Conservation (phyloP, 495 filamentous ascomycete genomes). For the Hypoxylon rickii region DNA sequence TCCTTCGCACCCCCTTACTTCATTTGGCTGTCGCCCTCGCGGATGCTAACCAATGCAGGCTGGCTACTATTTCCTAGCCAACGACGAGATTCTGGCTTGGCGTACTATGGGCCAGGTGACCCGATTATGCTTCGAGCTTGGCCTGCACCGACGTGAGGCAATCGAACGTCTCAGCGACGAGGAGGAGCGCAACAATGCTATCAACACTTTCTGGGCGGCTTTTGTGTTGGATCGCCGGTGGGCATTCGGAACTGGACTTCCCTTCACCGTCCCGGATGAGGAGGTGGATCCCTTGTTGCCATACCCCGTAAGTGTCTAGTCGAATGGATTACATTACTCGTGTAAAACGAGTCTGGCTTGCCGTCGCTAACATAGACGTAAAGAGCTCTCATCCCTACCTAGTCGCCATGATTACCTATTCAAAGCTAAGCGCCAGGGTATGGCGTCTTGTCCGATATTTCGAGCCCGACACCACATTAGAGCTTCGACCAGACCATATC, state of each 20-base stretch:
- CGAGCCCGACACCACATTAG: slow-evolving; percentile 53
- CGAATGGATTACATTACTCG: too few relatives aligned
- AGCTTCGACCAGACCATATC: slow-evolving; percentile 65
- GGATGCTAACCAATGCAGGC: slow-evolving; percentile 48
- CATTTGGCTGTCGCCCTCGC: background rate
- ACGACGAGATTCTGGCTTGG: slow-evolving; percentile 81
- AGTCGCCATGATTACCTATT: slow-evolving; percentile 77
- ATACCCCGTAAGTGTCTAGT: slow-evolving; percentile 71
- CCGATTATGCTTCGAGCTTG: slow-evolving; percentile 78
- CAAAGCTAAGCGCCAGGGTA: slow-evolving; percentile 75
- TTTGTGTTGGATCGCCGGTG: slow-evolving; percentile 81
- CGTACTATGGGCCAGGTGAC: slow-evolving; percentile 75
- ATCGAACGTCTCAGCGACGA: slow-evolving; percentile 66
- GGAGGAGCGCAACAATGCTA: slow-evolving; percentile 64
- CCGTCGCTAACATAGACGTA: slow-evolving; percentile 20
- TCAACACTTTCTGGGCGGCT: slow-evolving; percentile 77
- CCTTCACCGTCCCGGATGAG: slow-evolving; percentile 79
- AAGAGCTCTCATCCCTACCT: slow-evolving; percentile 75
- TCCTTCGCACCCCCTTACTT: background rate
- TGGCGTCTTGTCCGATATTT: slow-evolving; percentile 70
- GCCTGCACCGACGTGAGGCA: slow-evolving; percentile 75
- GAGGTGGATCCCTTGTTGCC: slow-evolving; percentile 81
- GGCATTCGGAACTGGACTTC: slow-evolving; percentile 80
- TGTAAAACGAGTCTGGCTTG: too few relatives aligned
- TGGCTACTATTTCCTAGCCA: slow-evolving; percentile 82